These are phyloP conservation scores for Blastocystis sp. DNA, from an alignment of 352 stramenopile species.

Conservation along the genomic window DNA sequence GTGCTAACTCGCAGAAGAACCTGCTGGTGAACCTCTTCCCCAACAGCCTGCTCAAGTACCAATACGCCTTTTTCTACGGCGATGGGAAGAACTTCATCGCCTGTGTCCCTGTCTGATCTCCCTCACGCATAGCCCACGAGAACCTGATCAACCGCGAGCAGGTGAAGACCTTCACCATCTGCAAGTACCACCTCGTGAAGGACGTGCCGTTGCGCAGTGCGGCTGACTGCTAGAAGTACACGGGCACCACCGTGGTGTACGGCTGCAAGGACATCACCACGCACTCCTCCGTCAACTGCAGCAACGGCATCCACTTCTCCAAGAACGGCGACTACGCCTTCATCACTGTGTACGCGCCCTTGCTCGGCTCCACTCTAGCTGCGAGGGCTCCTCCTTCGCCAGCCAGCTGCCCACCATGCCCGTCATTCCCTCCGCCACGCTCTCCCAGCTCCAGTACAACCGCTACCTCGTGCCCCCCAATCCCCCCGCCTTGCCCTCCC, in stretches of 20 bases:
- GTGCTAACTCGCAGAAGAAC: slow-evolving; percentile 1
- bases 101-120: not conserved
- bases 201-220: not conserved
- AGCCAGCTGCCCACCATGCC: not conserved
- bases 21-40: slow-evolving; percentile 33
- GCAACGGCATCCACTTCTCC: slow-evolving; percentile 40
- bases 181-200: slow-evolving; percentile 37
- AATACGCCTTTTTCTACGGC: slow-evolving; percentile 32
- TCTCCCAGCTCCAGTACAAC: not conserved
- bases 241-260: slow-evolving; percentile 23
- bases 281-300: slow-evolving; percentile 28
- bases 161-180: slow-evolving; percentile 27
- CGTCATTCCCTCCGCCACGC: slow-evolving; percentile 14
- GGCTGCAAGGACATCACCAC: slow-evolving; percentile 47
- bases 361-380: not conserved
- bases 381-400: not conserved
- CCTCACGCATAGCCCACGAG: not conserved
- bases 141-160: slow-evolving; percentile 35
- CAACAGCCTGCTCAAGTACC: slow-evolving; percentile 22
- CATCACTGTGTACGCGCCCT: slow-evolving; percentile 4
- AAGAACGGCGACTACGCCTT: slow-evolving; percentile 39
- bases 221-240: slow-evolving; percentile 10
- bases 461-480: not conserved
- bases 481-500: not conserved
- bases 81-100: slow-evolving; percentile 33